Conservation (phyloP, 441 rosid genomes). For the Pelargonium citronellum region DNA sequence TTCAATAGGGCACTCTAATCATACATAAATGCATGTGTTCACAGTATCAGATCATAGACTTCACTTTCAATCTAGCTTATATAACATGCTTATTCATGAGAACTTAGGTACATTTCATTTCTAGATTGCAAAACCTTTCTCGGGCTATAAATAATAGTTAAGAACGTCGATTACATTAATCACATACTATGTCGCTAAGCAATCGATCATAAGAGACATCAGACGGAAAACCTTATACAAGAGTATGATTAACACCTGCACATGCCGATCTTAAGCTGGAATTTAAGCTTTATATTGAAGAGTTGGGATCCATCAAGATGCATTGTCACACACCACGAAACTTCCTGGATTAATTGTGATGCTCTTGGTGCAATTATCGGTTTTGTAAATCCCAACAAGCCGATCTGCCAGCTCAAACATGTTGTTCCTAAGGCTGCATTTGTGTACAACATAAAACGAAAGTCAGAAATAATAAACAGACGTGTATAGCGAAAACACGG, state of each 20-base stretch:
- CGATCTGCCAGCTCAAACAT: slow-evolving; percentile 99
- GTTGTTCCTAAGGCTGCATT: slow-evolving; percentile 88
- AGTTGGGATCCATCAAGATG: slow-evolving; percentile 24
- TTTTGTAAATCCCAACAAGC: slow-evolving; percentile 95
- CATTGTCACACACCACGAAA: slow-evolving; percentile 59
- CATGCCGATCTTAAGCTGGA: background rate
- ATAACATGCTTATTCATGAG: too few relatives aligned
- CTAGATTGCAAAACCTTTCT: background rate
- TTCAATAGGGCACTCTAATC: too few relatives aligned
- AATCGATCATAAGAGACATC: background rate
- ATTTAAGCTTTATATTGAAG: background rate
- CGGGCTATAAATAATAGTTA: background rate
- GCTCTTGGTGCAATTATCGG: slow-evolving; percentile 95
- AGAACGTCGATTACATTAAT: background rate
- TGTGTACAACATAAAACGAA: background rate
- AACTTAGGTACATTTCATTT: too few relatives aligned
- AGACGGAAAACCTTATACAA: background rate
- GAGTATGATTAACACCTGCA: background rate
- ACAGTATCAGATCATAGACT: too few relatives aligned
- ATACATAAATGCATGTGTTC: too few relatives aligned
- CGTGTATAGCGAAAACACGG: too few relatives aligned
- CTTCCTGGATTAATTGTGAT: slow-evolving; percentile 83
- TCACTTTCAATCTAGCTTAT: too few relatives aligned
- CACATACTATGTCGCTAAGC: background rate
- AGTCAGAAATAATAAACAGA: background rate